Percentiles rank a stretch among this genome's conserved stretches.
These are phyloP conservation scores for Hericium erinaceus DNA, from an alignment of 768 basidiomycete species.

Conservation along the genomic window DNA sequence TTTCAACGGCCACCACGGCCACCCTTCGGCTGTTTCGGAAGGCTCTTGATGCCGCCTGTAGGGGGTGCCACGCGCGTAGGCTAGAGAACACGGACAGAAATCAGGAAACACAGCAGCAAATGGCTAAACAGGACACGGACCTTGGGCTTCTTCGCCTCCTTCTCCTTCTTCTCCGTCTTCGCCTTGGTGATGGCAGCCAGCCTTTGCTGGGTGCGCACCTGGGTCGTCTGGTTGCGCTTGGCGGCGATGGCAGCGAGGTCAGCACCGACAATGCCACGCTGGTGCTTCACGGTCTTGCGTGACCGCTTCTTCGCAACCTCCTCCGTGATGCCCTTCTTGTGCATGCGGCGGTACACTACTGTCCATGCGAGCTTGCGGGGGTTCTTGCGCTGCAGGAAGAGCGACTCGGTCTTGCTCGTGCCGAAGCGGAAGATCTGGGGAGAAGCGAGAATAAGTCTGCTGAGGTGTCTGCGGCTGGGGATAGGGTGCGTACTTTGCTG, in stretches of 20 bases:
- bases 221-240: conserved; percentile 85
- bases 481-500: conserved; percentile 65
- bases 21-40: conserved; percentile 96
- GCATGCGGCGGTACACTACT: conserved; percentile 86
- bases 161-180: conserved; percentile 94
- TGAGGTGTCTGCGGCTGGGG: too few relatives aligned
- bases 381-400: conserved; percentile 99
- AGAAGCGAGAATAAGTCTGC: not conserved
- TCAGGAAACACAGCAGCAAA: not conserved
- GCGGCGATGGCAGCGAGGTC: conserved; percentile 88
- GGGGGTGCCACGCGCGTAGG: conserved; percentile 42
- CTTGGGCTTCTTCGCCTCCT: conserved; percentile 86
- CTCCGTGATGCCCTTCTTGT: conserved; percentile 99
- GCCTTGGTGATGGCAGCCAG: conserved; percentile 86
- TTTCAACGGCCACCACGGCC: conserved; percentile 66
- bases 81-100: conserved; percentile 24
- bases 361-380: conserved; percentile 99
- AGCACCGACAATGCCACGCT: conserved; percentile 96
- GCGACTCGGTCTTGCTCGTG: conserved; percentile 85
- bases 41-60: conserved; percentile 57
- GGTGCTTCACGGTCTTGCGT: conserved; percentile 93
- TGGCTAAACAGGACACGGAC: conserved; percentile 28
- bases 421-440: conserved; percentile 90
- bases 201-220: conserved; percentile 72
- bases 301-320: conserved; percentile 99